Evolutionary conservation across 768 basidiomycete species (phyloP), one percentile per base, ranked within the genome.

Genomic region (Xerocomellus chrysenteron): DNA sequence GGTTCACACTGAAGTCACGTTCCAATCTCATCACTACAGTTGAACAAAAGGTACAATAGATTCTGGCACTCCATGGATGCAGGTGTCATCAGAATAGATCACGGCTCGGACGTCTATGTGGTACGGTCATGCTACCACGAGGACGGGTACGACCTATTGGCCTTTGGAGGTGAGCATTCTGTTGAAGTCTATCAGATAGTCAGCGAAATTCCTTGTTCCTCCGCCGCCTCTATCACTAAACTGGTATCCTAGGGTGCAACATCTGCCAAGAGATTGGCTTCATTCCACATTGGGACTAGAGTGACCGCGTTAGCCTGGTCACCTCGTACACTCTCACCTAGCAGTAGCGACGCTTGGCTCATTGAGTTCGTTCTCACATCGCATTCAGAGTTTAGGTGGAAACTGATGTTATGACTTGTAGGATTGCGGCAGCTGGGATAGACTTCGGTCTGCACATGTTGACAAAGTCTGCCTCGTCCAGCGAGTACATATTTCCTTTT

Each of bases 261-360:
- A 0, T 72, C 76, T 17, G 79, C 72, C 64, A 75, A 74, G 55
- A 74, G 73, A 36, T 62, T 93, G 63, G 89, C 89, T 43, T 83
- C 83, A 19, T 92, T 92, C 64, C 81, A 89, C 72, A 72, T 92
- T 42, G 90, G 91, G 19, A 76, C 79, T 11, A 79, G 83, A 48
- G 78, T 89, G 42, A 90, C 88, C 3, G 82, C 92, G 5, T 69
- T 93, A 14, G 88, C 91, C 3, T 93, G 89, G 86, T 92, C 91
- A 3, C 78, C 88, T 40, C 75, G 78, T 13, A 77, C 88, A 8
- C 73, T 83, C 7, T 92, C 91, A 6, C 87, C 90, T 3, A 80
- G 83, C 14, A 72, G 73, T 19, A 79, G 79, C 51, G 84, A 86
- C 53, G 73, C 80, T 37, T 93, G 91, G 91, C 67, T 78, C 49